Conservation (phyloP, 371 early-diverging fungal species). For the Entomophthora muscae region DNA sequence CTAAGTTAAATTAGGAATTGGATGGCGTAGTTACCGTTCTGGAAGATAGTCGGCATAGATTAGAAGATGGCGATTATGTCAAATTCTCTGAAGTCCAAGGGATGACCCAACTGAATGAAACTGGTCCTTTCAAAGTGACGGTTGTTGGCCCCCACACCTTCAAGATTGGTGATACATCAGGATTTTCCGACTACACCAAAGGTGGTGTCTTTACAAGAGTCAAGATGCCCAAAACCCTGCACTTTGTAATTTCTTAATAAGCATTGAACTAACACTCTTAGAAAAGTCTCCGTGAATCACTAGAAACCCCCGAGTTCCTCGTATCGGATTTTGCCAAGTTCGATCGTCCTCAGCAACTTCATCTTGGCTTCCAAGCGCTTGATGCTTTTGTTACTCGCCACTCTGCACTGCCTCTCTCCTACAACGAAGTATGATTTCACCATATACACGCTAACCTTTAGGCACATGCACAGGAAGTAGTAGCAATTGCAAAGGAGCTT, state of each 20-base stretch:
- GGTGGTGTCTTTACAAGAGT: constrained; percentile 93
- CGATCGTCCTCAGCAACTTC: constrained; percentile 81
- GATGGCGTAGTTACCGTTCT: constrained; percentile 89
- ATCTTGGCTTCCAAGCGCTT: constrained; percentile 85
- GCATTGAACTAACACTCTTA: constrained; percentile 11
- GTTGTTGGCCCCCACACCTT: constrained; percentile 83
- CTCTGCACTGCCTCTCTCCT: constrained; percentile 45
- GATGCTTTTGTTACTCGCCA: constrained; percentile 47
- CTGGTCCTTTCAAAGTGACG: constrained; percentile 65
- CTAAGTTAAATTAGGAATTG: constrained; percentile 23
- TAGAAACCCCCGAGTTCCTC: constrained; percentile 69
- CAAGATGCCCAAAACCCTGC: constrained; percentile 63
- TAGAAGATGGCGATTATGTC: constrained; percentile 93
- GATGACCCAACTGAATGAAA: constrained; percentile 72
- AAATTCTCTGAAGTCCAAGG: constrained; percentile 87
- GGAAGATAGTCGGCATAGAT: constrained; percentile 90
- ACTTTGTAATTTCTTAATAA: constrained; percentile 52
- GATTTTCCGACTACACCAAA: constrained; percentile 38
- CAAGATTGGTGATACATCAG: constrained; percentile 76
- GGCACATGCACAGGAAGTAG: constrained; percentile 32
- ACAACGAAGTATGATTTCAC: constrained; percentile 20
- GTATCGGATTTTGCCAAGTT: constrained; percentile 94
- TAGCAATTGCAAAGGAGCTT: constrained; percentile 26
- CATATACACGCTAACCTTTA: too few relatives aligned
- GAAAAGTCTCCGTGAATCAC: constrained; percentile 52